A percentile compares a stretch with the other conserved stretches of the same genome.
Conservation (phyloP, 2,329 filamentous ascomycete genomes). For the Xylariaceae sp. region DNA sequence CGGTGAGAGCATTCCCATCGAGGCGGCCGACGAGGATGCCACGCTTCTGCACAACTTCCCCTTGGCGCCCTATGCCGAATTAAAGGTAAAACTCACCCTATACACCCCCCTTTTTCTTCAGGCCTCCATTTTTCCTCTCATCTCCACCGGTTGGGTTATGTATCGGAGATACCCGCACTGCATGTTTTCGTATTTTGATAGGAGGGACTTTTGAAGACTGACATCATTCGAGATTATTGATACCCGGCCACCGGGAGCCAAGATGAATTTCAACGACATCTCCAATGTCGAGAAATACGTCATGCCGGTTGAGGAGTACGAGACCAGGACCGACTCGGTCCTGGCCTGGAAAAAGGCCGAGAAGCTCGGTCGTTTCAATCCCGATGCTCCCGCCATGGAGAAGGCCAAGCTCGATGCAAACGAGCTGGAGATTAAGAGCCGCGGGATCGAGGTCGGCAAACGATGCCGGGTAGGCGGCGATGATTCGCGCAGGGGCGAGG, state of each 20-base stretch:
- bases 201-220: conserved; percentile 17
- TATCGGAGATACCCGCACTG: too few species aligned
- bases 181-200: too few species aligned
- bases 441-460: conserved; percentile 59
- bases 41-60: conserved; percentile 60
- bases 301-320: conserved; percentile 82
- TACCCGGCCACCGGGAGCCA: conserved; percentile 67
- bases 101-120: too few species aligned
- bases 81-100: conserved; percentile 59
- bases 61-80: conserved; percentile 68
- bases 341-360: conserved; percentile 94
- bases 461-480: conserved; percentile 62
- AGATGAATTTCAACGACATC: conserved; percentile 76
- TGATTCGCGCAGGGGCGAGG: conserved; percentile 62
- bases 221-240: conserved; percentile 62
- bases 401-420: conserved; percentile 65
- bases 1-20: conserved; percentile 58
- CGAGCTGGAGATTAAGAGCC: conserved; percentile 62
- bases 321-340: conserved; percentile 78
- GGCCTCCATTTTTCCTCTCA: too few species aligned
- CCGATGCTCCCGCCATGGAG: conserved; percentile 68
- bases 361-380: conserved; percentile 94
- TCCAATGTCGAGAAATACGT: conserved; percentile 82
- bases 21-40: conserved; percentile 67
- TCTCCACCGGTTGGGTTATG: too few species aligned